Percentiles rank a stretch among this genome's conserved stretches.
These are phyloP conservation scores for Epichloe elymi DNA, from an alignment of 2,329 filamentous ascomycete species.

Conservation along the genomic window DNA sequence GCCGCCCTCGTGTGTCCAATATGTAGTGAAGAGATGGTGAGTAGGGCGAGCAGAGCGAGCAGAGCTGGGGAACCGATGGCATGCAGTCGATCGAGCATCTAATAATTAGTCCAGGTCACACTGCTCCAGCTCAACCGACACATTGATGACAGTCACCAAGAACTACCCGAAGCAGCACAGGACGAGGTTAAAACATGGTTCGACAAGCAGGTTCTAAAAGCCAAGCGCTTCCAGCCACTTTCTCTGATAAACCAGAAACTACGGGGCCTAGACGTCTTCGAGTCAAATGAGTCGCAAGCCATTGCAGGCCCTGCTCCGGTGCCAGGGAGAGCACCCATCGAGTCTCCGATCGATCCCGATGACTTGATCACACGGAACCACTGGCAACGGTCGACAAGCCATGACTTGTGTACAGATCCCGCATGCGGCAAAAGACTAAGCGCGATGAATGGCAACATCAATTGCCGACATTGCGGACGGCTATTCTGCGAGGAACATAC, in stretches of 20 bases:
- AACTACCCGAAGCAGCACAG: conserved; percentile 76
- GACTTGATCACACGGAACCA: conserved; percentile 78
- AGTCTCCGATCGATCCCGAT: conserved; percentile 57
- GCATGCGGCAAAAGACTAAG: conserved; percentile 71
- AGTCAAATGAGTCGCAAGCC: conserved; percentile 63
- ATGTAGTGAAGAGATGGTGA: conserved; percentile 93
- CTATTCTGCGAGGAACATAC: conserved; percentile 96
- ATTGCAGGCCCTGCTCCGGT: conserved; percentile 14
- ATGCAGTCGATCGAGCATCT: not conserved
- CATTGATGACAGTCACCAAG: conserved; percentile 80
- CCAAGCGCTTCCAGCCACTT: conserved; percentile 83
- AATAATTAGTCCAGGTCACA: conserved; percentile 49
- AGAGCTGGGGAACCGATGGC: not conserved
- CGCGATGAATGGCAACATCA: conserved; percentile 68
- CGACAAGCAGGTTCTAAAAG: conserved; percentile 84
- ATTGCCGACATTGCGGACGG: conserved; percentile 85
- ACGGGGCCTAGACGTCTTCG: conserved; percentile 84
- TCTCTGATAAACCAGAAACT: conserved; percentile 88
- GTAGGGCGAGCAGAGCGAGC: conserved; percentile 8
- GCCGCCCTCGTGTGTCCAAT: conserved; percentile 85
- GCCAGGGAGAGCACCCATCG: conserved; percentile 26
- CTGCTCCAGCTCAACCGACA: conserved; percentile 78
- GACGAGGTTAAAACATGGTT: conserved; percentile 97
- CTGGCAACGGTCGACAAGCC: conserved; percentile 67
- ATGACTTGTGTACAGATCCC: conserved; percentile 78